Conservation (phyloP, 2,329 filamentous ascomycete genomes). For the Aspergillus latus region DNA sequence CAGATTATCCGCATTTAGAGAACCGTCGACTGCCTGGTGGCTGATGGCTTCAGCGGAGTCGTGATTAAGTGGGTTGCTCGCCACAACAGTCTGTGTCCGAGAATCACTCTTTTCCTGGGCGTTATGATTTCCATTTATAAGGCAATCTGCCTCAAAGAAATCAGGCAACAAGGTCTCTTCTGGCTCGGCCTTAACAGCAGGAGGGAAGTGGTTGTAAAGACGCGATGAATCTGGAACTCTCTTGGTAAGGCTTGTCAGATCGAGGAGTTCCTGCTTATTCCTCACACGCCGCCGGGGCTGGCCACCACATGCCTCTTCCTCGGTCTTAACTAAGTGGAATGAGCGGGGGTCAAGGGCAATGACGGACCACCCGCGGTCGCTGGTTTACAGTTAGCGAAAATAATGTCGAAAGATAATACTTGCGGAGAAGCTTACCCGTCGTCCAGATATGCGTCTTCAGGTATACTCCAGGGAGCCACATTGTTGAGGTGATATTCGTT, state of each 20-base stretch:
- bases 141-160: conserved; percentile 30
- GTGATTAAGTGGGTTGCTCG: conserved; percentile 8
- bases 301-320: conserved; percentile 44
- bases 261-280: conserved; percentile 26
- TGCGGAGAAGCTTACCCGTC: conserved; percentile 21
- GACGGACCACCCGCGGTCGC: conserved; percentile 47
- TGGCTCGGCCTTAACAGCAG: conserved; percentile 20
- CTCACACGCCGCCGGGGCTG: conserved; percentile 22
- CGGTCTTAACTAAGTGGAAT: conserved; percentile 38
- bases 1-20: conserved; percentile 18
- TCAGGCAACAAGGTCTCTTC: conserved; percentile 28
- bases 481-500: conserved; percentile 34
- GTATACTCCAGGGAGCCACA: conserved; percentile 19
- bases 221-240: conserved; percentile 31
- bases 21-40: conserved; percentile 23
- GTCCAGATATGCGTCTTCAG: conserved; percentile 27
- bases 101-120: background rate
- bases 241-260: conserved; percentile 31
- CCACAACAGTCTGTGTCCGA: background rate
- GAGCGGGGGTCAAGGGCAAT: conserved; percentile 46
- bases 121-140: conserved; percentile 15
- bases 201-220: conserved; percentile 29
- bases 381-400: conserved; percentile 17
- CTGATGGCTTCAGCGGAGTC: conserved; percentile 21
- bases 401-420: background rate